Evolutionary conservation across 208 protist species (phyloP).

Genomic region (Endotrypanum monterogeii): DNA sequence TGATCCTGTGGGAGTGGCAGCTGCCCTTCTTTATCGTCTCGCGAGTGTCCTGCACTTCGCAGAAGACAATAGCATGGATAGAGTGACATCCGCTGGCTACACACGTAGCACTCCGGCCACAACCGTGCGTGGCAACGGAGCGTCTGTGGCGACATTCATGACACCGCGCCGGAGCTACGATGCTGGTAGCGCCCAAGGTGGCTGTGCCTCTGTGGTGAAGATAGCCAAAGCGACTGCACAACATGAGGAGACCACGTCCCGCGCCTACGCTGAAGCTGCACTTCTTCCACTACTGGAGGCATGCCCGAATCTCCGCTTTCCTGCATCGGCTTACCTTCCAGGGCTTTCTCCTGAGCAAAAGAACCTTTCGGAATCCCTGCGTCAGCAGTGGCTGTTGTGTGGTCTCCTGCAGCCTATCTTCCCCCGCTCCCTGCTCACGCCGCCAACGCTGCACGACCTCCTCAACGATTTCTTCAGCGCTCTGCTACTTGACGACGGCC

Average conservation of each 20-base stretch:
- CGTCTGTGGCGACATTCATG: background rate
- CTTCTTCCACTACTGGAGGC: slow-evolving; percentile 6
- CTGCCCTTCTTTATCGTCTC: slow-evolving; percentile 23
- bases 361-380: slow-evolving; percentile 5
- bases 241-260: background rate
- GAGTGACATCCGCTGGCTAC: background rate
- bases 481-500: slow-evolving; percentile 1
- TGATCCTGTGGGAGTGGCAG: slow-evolving; percentile 1
- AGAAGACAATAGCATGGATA: background rate
- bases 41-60: slow-evolving; percentile 4
- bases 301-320: background rate
- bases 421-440: slow-evolving; percentile 9
- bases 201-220: background rate
- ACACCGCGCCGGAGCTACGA: background rate
- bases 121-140: background rate
- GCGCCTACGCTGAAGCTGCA: background rate
- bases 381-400: slow-evolving; percentile 26
- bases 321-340: slow-evolving; percentile 1
- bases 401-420: slow-evolving; percentile 31
- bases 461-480: slow-evolving; percentile 14
- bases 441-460: slow-evolving; percentile 12
- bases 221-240: background rate
- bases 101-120: background rate
- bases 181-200: background rate
- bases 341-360: slow-evolving; percentile 1